A percentile compares a stretch with the other conserved stretches of the same genome.
Evolutionary conservation across 2,329 filamentous ascomycete genomes (phyloP).

Genomic region (Diplocarpon mali): DNA sequence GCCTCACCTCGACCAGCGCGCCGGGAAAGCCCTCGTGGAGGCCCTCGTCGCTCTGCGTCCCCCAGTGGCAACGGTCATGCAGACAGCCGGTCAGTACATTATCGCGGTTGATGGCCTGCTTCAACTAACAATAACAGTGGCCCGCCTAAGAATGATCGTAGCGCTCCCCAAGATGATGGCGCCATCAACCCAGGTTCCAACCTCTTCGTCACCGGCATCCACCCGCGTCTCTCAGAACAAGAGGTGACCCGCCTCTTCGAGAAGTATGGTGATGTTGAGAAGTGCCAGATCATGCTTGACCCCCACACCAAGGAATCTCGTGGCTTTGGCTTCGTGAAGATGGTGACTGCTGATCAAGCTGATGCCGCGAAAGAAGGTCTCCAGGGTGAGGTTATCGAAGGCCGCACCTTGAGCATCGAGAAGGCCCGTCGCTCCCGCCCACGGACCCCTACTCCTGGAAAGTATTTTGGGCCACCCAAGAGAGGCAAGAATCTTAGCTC

Average conservation of each 20-base stretch:
- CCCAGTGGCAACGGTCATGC: constrained; percentile 41
- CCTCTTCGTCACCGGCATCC: constrained; percentile 96
- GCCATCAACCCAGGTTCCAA: constrained; percentile 91
- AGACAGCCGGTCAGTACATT: constrained; percentile 33
- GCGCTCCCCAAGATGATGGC: constrained; percentile 54
- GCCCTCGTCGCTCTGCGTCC: constrained; percentile 52
- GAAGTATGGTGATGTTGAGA: constrained; percentile 97
- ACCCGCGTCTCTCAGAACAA: constrained; percentile 78
- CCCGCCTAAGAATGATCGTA: constrained; percentile 39
- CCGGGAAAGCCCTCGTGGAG: constrained; percentile 43
- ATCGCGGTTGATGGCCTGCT: not conserved
- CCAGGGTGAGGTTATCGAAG: constrained; percentile 90
- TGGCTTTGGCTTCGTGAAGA: constrained; percentile 98
- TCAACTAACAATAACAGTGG: constrained; percentile 18
- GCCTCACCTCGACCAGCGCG: constrained; percentile 47
- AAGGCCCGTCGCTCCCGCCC: constrained; percentile 93
- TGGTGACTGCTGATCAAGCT: constrained; percentile 88
- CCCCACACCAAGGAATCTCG: constrained; percentile 97
- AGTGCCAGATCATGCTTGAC: constrained; percentile 99
- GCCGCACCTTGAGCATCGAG: constrained; percentile 93
- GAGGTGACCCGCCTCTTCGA: constrained; percentile 94
- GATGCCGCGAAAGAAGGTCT: constrained; percentile 95
- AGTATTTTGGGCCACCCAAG: constrained; percentile 98
- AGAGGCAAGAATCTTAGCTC: constrained; percentile 57
- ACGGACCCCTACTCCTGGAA: constrained; percentile 91